Evolutionary conservation across 2,329 filamentous ascomycete species (phyloP).

Genomic region (Cladophialophora exuberans): DNA sequence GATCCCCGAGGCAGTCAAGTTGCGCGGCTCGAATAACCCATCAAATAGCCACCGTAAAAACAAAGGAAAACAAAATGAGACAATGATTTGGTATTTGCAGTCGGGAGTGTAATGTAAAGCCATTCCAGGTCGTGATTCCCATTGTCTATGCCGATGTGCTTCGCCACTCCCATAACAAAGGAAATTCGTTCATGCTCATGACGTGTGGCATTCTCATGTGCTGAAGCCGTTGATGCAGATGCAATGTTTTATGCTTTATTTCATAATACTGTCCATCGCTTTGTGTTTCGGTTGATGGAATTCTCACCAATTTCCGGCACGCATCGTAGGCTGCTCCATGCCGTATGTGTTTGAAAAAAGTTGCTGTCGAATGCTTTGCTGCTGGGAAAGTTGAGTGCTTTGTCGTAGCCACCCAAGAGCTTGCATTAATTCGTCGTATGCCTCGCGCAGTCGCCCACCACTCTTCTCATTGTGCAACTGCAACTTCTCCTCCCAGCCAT

Average conservation of each 20-base stretch:
- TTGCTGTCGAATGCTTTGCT: constrained; percentile 57
- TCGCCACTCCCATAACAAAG: constrained; percentile 17
- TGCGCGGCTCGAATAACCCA: background rate
- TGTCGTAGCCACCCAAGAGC: constrained; percentile 79
- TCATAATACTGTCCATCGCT: no score
- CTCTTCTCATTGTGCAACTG: constrained; percentile 86
- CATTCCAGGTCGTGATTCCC: constrained; percentile 22
- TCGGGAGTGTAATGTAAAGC: background rate
- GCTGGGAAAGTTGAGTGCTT: constrained; percentile 26
- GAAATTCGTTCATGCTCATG: constrained; percentile 28
- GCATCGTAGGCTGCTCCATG: constrained; percentile 40
- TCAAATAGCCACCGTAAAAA: background rate
- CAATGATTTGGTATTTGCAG: background rate
- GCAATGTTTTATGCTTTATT: constrained; percentile 8
- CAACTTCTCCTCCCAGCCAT: constrained; percentile 88
- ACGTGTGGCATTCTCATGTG: constrained; percentile 14
- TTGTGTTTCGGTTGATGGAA: background rate
- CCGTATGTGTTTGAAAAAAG: constrained; percentile 61
- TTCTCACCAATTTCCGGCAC: constrained; percentile 31
- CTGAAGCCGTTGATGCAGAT: constrained; percentile 4
- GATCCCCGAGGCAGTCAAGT: background rate
- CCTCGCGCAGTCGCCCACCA: constrained; percentile 77
- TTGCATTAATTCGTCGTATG: constrained; percentile 74
- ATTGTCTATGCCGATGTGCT: constrained; percentile 10
- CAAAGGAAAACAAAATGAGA: constrained; percentile 6